These are phyloP conservation scores for Schoenoplectus tabernaemontani DNA, from an alignment of 202 grass and related monocot genomes.

Conservation along the genomic window DNA sequence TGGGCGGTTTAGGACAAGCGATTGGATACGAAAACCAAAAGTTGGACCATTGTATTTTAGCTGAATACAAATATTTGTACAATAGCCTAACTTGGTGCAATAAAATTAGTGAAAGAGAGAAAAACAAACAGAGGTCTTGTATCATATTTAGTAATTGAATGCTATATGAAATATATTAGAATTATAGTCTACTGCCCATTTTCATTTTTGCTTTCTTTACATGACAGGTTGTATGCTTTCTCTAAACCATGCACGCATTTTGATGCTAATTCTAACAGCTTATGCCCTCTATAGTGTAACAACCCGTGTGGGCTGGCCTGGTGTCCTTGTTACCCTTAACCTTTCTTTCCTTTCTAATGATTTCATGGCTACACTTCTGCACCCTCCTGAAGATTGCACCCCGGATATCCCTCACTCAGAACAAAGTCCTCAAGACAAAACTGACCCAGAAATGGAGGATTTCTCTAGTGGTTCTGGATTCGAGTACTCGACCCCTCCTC, in stretches of 20 bases:
- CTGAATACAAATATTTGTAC: background rate
- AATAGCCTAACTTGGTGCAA: background rate
- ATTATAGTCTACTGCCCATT: background rate
- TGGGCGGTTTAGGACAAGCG: background rate
- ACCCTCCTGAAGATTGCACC: conserved; percentile 38
- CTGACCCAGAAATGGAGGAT: conserved; percentile 65
- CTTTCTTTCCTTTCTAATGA: conserved; percentile 92
- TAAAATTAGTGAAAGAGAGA: background rate
- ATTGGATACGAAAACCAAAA: background rate
- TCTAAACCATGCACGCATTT: conserved; percentile 72
- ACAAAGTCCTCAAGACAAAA: conserved; percentile 42
- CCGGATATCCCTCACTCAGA: conserved; percentile 48
- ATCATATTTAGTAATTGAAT: background rate
- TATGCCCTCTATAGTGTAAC: conserved; percentile 81
- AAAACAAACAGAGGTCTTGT: background rate
- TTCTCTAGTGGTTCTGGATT: conserved; percentile 42
- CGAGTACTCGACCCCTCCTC: conserved; percentile 38
- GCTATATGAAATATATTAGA: background rate
- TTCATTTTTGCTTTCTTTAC: conserved; percentile 10
- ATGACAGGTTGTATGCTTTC: conserved; percentile 88
- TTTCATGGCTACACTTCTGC: conserved; percentile 73
- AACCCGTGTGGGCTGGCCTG: conserved; percentile 62
- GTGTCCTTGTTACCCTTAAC: conserved; percentile 76
- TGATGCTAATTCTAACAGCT: conserved; percentile 65
- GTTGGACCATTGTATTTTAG: background rate